Percentiles rank a stretch among this genome's conserved stretches.
Conservation (phyloP, 1,139 yeast species). For the Wickerhamiella pararugosa region DNA sequence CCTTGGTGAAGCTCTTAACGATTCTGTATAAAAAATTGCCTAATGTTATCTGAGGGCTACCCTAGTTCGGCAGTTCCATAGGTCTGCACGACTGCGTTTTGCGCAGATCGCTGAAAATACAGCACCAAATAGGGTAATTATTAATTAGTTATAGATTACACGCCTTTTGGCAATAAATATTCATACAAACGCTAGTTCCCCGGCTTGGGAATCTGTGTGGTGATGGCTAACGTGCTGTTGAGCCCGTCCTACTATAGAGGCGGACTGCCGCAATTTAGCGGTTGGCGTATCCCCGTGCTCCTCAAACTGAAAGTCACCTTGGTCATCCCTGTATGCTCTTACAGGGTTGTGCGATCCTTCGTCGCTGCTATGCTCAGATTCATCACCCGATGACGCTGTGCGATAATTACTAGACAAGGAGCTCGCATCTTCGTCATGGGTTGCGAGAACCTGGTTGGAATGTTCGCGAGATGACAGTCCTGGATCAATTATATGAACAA, state of each 20-base stretch:
- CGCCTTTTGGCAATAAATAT: conserved; percentile 1
- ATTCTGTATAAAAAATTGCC: too few species aligned
- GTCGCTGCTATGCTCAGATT: conserved; percentile 1
- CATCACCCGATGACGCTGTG: conserved; percentile 13
- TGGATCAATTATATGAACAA: conserved; percentile 14
- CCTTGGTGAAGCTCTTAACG: too few species aligned
- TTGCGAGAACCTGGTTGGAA: not conserved
- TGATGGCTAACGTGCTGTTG: conserved; percentile 15
- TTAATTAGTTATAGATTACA: too few species aligned
- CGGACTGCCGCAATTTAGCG: conserved; percentile 8
- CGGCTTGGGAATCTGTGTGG: conserved; percentile 10
- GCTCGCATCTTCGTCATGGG: not conserved
- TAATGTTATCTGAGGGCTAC: too few species aligned
- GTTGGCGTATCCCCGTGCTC: conserved; percentile 4
- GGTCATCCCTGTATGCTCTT: conserved; percentile 22
- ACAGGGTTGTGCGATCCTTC: conserved; percentile 12
- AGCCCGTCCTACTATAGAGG: conserved; percentile 11
- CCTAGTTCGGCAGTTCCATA: too few species aligned
- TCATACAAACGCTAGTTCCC: conserved; percentile 17
- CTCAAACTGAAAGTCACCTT: conserved; percentile 24
- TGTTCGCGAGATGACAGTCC: conserved; percentile 13
- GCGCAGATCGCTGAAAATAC: too few species aligned
- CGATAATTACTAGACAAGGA: conserved; percentile 7
- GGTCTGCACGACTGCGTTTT: too few species aligned
- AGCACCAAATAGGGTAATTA: too few species aligned